Base-by-base conservation (phyloP, 805 yeast genomes). In the Zygosaccharomyces bisporus region DNA sequence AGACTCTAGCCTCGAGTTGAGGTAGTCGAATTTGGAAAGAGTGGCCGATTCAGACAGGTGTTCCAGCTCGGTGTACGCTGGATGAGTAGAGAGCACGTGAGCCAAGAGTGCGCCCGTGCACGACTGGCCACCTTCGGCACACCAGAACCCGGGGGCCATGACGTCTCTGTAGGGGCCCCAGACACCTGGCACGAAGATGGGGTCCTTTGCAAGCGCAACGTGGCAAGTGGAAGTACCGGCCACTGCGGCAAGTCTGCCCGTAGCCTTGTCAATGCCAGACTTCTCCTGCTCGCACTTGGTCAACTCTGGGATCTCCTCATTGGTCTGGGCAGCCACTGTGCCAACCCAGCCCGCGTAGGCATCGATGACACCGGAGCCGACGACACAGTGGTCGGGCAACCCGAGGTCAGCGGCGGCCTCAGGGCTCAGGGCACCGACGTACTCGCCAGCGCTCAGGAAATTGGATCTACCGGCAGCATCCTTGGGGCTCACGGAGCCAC, bases 311-410 rank as follows among this genome's bases (percentile, higher is more conserved):
- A 81, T 73, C 23, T 74, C 61, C 17, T 36, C 41, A 51, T 83
- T 86, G 4, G 88, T 81, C 54, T 81, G 80, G 1, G 95, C 95
- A 20, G 97, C 99, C 47, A 91, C 96, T 1, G 98, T 93, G 45
- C 99, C 99, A 44, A 93, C 79, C 97, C 98, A 93, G 35, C 99
- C 99, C 3, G 98, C 95, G 61, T 93, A 93, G 4, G 98, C 97
- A 64, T 93, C 99, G 61, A 93, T 93, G 30, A 93, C 95, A 60
- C 96, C 97, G 1, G 95, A 82, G 6, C 96, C 97, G 33, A 93
- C 98, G 24, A 80, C 78, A 67, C 95, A 85, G 41, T 74, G 73
- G 17, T 84, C 75, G 7, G 93, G 77, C 50, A 93, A 74, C 8
- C 98, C 98, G 57, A 93, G 73, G 44, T 87, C 89, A 34, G 73